Conservation (phyloP, 2,329 filamentous ascomycete genomes). For the Neonectria hederae region DNA sequence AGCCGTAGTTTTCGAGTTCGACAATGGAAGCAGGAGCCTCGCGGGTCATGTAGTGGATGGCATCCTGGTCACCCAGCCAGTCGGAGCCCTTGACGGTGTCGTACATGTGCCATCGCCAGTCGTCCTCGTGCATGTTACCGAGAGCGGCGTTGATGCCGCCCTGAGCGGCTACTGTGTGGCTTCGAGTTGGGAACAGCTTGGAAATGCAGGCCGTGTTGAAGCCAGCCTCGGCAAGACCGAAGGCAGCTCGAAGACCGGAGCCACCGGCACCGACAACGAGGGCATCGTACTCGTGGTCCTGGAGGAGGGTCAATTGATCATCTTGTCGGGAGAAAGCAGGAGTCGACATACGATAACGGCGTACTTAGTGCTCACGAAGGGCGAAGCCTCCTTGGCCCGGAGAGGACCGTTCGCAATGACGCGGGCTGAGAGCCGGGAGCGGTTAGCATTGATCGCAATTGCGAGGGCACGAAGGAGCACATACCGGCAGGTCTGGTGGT, state of each 20-base stretch:
- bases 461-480: conserved; percentile 41
- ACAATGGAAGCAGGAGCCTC: conserved; percentile 92
- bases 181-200: conserved; percentile 87
- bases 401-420: conserved; percentile 88
- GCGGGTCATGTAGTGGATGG: conserved; percentile 98
- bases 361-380: conserved; percentile 89
- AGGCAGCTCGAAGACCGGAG: conserved; percentile 82
- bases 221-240: conserved; percentile 86
- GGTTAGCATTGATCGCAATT: conserved; percentile 31
- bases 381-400: conserved; percentile 91
- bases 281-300: conserved; percentile 99
- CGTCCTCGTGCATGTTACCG: conserved; percentile 97
- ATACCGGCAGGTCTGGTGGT: conserved; percentile 83
- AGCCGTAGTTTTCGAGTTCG: conserved; percentile 97
- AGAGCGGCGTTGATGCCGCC: conserved; percentile 90
- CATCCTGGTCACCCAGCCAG: conserved; percentile 97
- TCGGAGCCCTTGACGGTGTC: conserved; percentile 98
- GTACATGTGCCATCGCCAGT: conserved; percentile 99
- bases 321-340: conserved; percentile 10
- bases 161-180: conserved; percentile 83
- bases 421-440: conserved; percentile 64
- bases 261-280: conserved; percentile 90
- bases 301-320: conserved; percentile 47
- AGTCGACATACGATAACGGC: conserved; percentile 81
- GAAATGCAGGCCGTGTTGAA: conserved; percentile 91